phyloP scores from a whole-genome alignment of 768 basidiomycete genomes.

The Tricholoma furcatifolium region DNA sequence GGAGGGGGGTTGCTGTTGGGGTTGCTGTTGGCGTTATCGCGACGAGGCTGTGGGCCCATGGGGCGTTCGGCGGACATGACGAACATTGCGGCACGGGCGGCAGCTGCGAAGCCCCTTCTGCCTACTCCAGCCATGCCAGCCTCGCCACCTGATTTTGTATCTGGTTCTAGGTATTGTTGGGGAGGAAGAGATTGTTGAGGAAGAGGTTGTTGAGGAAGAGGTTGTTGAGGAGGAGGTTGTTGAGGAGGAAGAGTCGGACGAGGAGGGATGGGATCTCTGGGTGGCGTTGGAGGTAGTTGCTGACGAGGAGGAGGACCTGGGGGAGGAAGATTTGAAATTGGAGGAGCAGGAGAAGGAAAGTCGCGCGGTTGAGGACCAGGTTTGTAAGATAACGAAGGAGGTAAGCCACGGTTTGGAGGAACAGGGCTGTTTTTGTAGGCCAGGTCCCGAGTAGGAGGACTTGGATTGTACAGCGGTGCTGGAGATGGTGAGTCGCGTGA shows the following conservation, averaged over 20 bases:
- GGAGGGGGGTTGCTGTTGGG: no score
- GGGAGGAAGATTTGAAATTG: no score
- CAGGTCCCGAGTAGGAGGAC: no score
- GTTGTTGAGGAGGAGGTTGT: not conserved
- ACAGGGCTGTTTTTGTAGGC: no score
- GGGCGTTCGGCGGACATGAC: constrained; percentile 17
- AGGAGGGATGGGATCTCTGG: not conserved
- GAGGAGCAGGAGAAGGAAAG: no score
- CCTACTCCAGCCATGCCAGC: constrained; percentile 94
- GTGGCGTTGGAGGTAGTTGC: constrained; percentile 17
- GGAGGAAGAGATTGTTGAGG: constrained; percentile 14
- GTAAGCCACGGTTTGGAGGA: no score
- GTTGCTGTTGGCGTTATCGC: constrained; percentile 37
- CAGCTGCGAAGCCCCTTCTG: constrained; percentile 79
- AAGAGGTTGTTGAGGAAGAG: constrained; percentile 1
- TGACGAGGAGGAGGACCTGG: constrained; percentile 3
- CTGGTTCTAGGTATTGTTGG: constrained; percentile 26
- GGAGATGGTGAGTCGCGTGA: no score
- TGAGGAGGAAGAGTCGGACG: not conserved
- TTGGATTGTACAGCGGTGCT: no score
- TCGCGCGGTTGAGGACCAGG: no score
- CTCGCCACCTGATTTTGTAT: constrained; percentile 73
- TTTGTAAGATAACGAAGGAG: no score
- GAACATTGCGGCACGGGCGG: constrained; percentile 52
- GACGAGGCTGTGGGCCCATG: constrained; percentile 20